Base-by-base conservation (phyloP, 2,329 filamentous ascomycete species). In the Neonectria ditissima region DNA sequence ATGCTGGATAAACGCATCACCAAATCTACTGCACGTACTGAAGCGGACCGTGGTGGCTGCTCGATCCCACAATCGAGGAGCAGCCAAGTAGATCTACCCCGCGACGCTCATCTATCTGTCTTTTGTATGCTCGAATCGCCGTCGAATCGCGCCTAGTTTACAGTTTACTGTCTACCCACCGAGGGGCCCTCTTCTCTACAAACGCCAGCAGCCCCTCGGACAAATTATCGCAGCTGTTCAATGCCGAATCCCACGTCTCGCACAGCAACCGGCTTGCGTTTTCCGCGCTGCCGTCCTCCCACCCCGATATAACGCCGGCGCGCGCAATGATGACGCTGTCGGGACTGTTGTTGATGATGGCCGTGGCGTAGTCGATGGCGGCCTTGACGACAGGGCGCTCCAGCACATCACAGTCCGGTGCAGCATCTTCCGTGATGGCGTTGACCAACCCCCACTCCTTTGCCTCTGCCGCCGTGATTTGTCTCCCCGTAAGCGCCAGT, bases 151-250 rank as follows among this genome's bases (percentile, higher is more conserved):
- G n/a, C n/a, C n/a, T n/a, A 37, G 3, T 18, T 4, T 45, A 88
- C 66, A 88, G 66, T 73, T 87, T 88, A 73, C 85, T 87, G 63
- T 85, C 80, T 66, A 82, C 84, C 90, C 90, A 93, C 48, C 79
- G 80, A 1, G 91, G 88, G 75, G 86, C 83, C 73, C 89, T 83
- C 82, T 89, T 92, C 82, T 92, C 90, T 28, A 90, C 88, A 80
- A 93, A 94, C 55, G 90, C 91, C 76, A 74, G 82, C 30, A 93
- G 80, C 0, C 91, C 91, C 78, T 93, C 91, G 51, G 84, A 84
- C 74, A 92, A 87, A 77, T 94, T 93, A 69, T 90, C 87, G 0
- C 87, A 89, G 6, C 80, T 82, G 67, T 88, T 80, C 58, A 93
- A 82, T 63, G 81, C 81, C 55, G 80, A 80, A 71, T 86, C 87